These are phyloP conservation scores for Cladophialophora yegresii DNA, from an alignment of 2,329 filamentous ascomycete genomes.

Conservation along the genomic window DNA sequence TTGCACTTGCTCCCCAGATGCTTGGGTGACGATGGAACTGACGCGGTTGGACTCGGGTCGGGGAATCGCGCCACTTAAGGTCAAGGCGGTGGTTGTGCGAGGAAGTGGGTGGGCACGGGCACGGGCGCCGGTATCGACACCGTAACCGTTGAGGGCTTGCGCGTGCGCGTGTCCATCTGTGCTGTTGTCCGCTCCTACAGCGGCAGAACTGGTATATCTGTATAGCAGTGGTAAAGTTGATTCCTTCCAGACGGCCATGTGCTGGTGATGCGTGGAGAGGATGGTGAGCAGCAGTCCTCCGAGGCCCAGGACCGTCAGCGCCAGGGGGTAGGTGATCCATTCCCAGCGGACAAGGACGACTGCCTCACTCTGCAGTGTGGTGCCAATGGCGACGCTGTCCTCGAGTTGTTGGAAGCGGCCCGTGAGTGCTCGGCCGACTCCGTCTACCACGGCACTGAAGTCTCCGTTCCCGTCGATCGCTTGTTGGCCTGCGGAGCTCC, in stretches of 20 bases:
- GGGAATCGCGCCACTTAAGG: constrained; percentile 9
- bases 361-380: constrained; percentile 10
- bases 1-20: constrained; percentile 15
- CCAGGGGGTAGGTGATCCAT: constrained; percentile 21
- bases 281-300: constrained; percentile 14
- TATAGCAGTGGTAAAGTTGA: constrained; percentile 23
- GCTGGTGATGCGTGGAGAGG: constrained; percentile 14
- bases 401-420: constrained; percentile 23
- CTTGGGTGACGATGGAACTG: constrained; percentile 17
- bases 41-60: constrained; percentile 10
- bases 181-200: not conserved
- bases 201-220: constrained; percentile 4
- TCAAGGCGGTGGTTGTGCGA: not conserved
- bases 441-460: constrained; percentile 17
- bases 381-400: constrained; percentile 15
- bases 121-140: no score
- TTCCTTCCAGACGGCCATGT: constrained; percentile 25
- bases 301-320: constrained; percentile 18
- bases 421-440: constrained; percentile 21
- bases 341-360: constrained; percentile 19
- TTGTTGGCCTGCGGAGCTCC: constrained; percentile 25
- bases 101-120: not conserved
- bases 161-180: not conserved
- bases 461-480: constrained; percentile 24
- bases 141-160: not conserved